phyloP scores from a whole-genome alignment of 225 moss, liverwort and hornwort genomes.

The Physcomitrellopsis africana region DNA sequence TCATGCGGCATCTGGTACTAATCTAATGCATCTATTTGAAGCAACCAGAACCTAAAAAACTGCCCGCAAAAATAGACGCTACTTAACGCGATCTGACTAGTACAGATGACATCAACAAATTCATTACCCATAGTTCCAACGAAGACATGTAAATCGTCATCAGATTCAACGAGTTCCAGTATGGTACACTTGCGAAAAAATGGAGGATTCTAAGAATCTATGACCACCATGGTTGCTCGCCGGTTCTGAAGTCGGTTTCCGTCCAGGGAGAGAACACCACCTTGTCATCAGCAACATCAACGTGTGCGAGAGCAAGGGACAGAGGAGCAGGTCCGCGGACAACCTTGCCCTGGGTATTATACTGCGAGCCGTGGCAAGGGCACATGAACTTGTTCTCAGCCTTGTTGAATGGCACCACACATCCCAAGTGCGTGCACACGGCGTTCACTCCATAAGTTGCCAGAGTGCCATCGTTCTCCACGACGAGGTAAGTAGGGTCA shows the following conservation, averaged over 20 bases:
- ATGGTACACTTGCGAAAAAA: constrained; percentile 39
- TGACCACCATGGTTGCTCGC: constrained; percentile 87
- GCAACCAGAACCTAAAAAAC: too few species aligned
- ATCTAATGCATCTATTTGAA: too few species aligned
- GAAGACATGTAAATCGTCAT: constrained; percentile 29
- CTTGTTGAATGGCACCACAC: constrained; percentile 87
- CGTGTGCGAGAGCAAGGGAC: constrained; percentile 84
- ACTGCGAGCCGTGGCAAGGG: constrained; percentile 95
- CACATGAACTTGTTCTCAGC: constrained; percentile 96
- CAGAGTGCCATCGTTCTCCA: constrained; percentile 75
- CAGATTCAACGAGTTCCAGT: constrained; percentile 47
- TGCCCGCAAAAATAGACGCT: too few species aligned
- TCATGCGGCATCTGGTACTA: too few species aligned
- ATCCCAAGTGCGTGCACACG: constrained; percentile 94
- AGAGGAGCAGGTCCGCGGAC: constrained; percentile 91
- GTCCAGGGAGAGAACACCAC: constrained; percentile 65
- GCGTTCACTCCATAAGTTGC: constrained; percentile 77
- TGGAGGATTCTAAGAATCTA: constrained; percentile 43
- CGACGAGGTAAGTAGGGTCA: constrained; percentile 88
- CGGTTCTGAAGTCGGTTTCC: constrained; percentile 87
- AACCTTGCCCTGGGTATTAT: constrained; percentile 76
- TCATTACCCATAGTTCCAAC: constrained; percentile 37
- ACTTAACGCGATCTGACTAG: not conserved
- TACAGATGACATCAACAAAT: constrained; percentile 42
- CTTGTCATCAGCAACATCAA: constrained; percentile 72